Conservation (phyloP, 2,329 filamentous ascomycete genomes). For the Cladorrhinum sp. region DNA sequence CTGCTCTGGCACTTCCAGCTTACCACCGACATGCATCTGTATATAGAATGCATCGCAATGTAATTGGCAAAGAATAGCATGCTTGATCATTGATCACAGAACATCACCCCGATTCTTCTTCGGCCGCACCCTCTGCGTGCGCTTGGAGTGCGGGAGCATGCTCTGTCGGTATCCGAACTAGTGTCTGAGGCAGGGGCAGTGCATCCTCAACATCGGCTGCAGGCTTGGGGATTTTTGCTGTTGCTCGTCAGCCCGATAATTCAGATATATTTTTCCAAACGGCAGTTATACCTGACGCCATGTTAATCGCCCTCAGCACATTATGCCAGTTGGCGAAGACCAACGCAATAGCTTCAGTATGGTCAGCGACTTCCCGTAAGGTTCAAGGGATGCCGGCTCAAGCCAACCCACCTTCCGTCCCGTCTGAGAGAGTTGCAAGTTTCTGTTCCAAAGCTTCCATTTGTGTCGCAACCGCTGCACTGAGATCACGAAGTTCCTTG, state of each 20-base stretch:
- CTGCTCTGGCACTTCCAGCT: neutral
- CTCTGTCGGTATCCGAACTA: slow-evolving; percentile 81
- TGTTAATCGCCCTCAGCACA: slow-evolving; percentile 77
- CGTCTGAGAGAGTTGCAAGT: slow-evolving; percentile 71
- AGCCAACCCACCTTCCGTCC: slow-evolving; percentile 65
- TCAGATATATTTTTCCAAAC: neutral
- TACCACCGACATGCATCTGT: neutral
- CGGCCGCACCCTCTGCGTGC: slow-evolving; percentile 52
- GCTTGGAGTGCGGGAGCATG: slow-evolving; percentile 65
- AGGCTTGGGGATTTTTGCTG: slow-evolving; percentile 68
- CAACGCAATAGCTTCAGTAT: slow-evolving; percentile 67
- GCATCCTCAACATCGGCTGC: slow-evolving; percentile 39
- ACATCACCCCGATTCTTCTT: slow-evolving; percentile 31
- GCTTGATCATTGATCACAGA: neutral
- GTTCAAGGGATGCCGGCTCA: neutral
- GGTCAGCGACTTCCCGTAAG: slow-evolving; percentile 1
- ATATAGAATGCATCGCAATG: neutral
- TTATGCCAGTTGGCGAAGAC: slow-evolving; percentile 87
- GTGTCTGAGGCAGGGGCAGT: slow-evolving; percentile 68
- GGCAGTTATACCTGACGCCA: slow-evolving; percentile 68
- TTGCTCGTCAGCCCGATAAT: slow-evolving; percentile 18
- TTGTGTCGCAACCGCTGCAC: slow-evolving; percentile 72
- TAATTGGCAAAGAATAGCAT: neutral
- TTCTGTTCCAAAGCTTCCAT: slow-evolving; percentile 82
- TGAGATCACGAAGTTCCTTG: slow-evolving; percentile 73